These are phyloP conservation scores for Diatrype stigma DNA, from an alignment of 2,329 filamentous ascomycete species.

Conservation along the genomic window DNA sequence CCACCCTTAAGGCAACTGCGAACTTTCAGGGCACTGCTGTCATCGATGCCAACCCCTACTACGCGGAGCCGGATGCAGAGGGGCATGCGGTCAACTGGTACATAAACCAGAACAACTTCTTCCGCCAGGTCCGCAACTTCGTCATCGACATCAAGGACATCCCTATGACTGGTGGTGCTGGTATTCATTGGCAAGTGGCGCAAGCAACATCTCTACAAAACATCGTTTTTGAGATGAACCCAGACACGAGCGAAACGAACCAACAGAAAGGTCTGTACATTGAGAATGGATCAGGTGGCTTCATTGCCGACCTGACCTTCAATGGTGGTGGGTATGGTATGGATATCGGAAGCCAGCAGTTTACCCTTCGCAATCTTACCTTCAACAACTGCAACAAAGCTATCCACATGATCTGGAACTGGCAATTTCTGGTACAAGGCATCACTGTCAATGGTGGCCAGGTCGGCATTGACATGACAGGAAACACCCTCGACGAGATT, in stretches of 20 bases:
- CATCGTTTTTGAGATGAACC: constrained; percentile 74
- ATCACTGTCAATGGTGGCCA: constrained; percentile 68
- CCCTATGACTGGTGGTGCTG: constrained; percentile 57
- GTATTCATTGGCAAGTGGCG: constrained; percentile 84
- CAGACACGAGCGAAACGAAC: constrained; percentile 60
- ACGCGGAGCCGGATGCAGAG: constrained; percentile 44
- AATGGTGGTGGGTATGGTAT: constrained; percentile 75
- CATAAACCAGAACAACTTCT: constrained; percentile 81
- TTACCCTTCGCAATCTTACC: constrained; percentile 75
- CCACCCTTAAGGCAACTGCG: constrained; percentile 69
- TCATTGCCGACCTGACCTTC: constrained; percentile 79
- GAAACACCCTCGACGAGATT: constrained; percentile 56
- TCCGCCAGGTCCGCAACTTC: constrained; percentile 78
- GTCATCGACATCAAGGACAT: constrained; percentile 69
- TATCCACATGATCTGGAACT: constrained; percentile 89
- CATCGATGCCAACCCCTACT: constrained; percentile 85
- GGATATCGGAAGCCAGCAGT: constrained; percentile 83
- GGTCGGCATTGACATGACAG: constrained; percentile 77
- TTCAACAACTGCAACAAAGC: constrained; percentile 82
- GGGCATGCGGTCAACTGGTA: constrained; percentile 65
- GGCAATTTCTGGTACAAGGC: constrained; percentile 78
- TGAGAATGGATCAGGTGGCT: constrained; percentile 80
- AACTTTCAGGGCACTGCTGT: constrained; percentile 81
- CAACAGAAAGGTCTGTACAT: constrained; percentile 76
- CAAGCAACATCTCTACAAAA: constrained; percentile 79